Base-by-base conservation (phyloP, 1,139 yeast genomes). In the Suhomyces coccinellae region DNA sequence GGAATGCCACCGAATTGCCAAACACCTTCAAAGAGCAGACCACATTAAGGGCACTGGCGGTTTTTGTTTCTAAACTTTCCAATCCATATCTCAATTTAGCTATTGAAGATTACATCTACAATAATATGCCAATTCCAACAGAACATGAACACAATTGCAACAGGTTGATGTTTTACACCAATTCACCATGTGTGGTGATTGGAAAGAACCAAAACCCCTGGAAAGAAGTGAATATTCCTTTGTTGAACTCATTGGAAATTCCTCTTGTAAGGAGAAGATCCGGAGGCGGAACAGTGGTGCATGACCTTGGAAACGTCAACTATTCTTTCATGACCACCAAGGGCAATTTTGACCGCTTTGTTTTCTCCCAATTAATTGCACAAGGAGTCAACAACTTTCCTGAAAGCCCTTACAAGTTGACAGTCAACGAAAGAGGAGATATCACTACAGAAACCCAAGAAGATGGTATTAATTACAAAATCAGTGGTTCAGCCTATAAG, bases 211-310 rank as follows among this genome's bases (percentile, higher is more conserved):
- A 95, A 62, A 93, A 90, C 53, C 96, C 97, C 1, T 93, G 95
- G 91, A 79, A 83, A 48, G 99, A 93, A 60, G 78, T 85, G 28
- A 86, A 88, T 56, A 50, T 93, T 4, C 79, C 82, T 0, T 57
- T 81, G n/a, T 67, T 88, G 10, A 69, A 75, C 6, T 57, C 73
- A 0, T 63, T 80, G 11, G 71, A 73, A 1, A 74, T 88, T n/a
- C 93, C 95, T 0, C 62, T 91, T 11, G 64, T 95, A 3, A 71
- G 99, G 52, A 72, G 99, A 48, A 71, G 79, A 38, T 85, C 96
- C 2, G 99, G 99, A 1, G 99, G 99, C 1, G 99, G 99, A 0
- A 83, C 98, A 0, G 99, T 95, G 0, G 96, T 90, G 10, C 99
- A 95, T 61, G 99, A 93, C 63, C 56, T 75, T n/a, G 97, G 98